Base-by-base conservation (phyloP, 495 filamentous ascomycete genomes). In the Podospora appendiculata region DNA sequence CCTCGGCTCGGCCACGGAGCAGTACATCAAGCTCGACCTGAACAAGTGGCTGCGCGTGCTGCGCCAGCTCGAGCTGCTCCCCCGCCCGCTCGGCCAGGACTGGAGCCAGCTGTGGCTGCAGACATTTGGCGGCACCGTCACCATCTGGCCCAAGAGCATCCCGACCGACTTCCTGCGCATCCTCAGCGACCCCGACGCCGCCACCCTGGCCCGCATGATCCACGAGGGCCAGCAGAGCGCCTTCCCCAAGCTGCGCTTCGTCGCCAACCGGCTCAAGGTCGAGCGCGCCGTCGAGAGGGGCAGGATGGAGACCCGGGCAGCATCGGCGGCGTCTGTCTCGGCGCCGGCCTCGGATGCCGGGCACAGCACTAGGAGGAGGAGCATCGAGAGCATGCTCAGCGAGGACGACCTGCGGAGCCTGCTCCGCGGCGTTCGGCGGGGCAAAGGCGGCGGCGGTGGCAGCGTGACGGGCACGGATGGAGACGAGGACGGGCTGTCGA, bases 41-140 rank as follows among this genome's bases (percentile, higher is more conserved):
- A 90, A 85, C 58, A 97, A 97, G 74, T 98, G 92, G 90, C 81
- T 98, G 17, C 90, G 91, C 63, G 89, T 97, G 0, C 78, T 96
- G 19, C 84, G 90, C 4, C 90, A 96, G 62, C 73, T 97, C 0
- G 93, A 98, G 60, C 78, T 98, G 7, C 80, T 98, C 0, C 93
- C 93, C 8, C 81, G 93, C 0, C 89, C 88, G 0, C 59, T 96
- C n/a, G 90, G 89, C 9, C 92, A 96, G 66, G 94, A 98, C 65
- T 98, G 93, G 93, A 87, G 81, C 48, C 85, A 92, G 66, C 85
- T 98, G 35, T 97, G 90, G 87, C 79, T 98, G 32, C 93, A 98
- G 66, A 84, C 86, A 53, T 96, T 97, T 73, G 87, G 83, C 54
- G 93, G 93, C 39, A 96, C 89, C 14, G 86, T 97, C 52, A 98